Conservation (phyloP, 371 early-diverging fungal genomes). For the Dichotomocladium elegans region DNA sequence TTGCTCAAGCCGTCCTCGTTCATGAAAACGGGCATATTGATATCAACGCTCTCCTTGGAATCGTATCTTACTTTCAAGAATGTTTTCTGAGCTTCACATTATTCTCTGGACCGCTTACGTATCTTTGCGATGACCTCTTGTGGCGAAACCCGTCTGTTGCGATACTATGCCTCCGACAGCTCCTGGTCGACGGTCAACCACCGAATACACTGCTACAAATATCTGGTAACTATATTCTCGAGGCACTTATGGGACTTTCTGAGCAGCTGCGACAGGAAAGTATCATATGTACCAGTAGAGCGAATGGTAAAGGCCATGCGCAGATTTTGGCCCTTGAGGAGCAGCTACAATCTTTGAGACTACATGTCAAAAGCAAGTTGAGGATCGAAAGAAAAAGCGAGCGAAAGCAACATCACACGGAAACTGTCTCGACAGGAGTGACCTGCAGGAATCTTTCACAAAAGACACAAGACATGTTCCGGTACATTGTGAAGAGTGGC, state of each 20-base stretch:
- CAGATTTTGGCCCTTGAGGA: background rate
- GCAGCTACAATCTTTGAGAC: background rate
- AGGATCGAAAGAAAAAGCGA: slow-evolving; percentile 14
- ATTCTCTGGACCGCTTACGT: slow-evolving; percentile 14
- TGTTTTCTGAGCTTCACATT: slow-evolving; percentile 28
- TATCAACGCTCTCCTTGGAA: slow-evolving; percentile 12
- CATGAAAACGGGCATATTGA: slow-evolving; percentile 21
- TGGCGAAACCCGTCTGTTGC: slow-evolving; percentile 11
- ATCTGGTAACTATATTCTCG: slow-evolving; percentile 13
- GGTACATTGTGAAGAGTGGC: slow-evolving; percentile 44
- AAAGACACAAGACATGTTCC: slow-evolving; percentile 40
- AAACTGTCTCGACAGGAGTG: slow-evolving; percentile 28
- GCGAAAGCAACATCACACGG: slow-evolving; percentile 14
- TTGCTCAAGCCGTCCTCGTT: slow-evolving; percentile 22
- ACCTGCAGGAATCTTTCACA: slow-evolving; percentile 30
- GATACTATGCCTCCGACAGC: slow-evolving; percentile 15
- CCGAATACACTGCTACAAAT: slow-evolving; percentile 14
- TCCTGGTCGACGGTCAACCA: slow-evolving; percentile 10
- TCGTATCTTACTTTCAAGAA: slow-evolving; percentile 33
- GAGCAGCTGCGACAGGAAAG: slow-evolving; percentile 13
- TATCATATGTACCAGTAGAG: background rate
- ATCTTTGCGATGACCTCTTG: slow-evolving; percentile 31
- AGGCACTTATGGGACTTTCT: slow-evolving; percentile 6
- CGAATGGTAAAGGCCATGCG: background rate
- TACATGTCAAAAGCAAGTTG: slow-evolving; percentile 9